Evolutionary conservation across 306 rosid genomes (phyloP).

Genomic region (barrel medic (Medicago truncatula)): DNA sequence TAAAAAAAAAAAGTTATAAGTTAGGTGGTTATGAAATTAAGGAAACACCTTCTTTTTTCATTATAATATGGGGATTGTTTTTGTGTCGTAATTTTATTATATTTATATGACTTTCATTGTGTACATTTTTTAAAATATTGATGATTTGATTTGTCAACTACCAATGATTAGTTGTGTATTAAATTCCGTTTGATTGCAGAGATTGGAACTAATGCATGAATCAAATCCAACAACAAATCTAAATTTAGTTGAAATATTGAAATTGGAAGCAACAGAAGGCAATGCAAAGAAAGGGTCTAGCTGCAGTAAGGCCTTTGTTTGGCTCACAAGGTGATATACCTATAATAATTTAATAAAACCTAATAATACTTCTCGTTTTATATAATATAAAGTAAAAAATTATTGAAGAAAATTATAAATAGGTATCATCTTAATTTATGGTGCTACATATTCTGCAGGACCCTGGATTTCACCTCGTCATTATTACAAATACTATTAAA

Average conservation of each 20-base stretch:
- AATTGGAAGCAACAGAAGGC: slow-evolving; percentile 64
- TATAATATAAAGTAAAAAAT: too few species aligned
- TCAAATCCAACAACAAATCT: slow-evolving; percentile 58
- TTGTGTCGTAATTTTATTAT: too few species aligned
- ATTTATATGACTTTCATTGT: neutral
- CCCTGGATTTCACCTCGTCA: slow-evolving; percentile 70
- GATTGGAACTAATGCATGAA: slow-evolving; percentile 68
- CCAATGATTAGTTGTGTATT: slow-evolving; percentile 15
- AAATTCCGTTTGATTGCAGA: slow-evolving; percentile 47
- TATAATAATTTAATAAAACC: too few species aligned
- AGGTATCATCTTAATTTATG: neutral
- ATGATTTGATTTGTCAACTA: slow-evolving; percentile 6
- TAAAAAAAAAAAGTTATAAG: too few species aligned
- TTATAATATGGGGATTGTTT: too few species aligned
- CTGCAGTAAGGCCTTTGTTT: slow-evolving; percentile 79
- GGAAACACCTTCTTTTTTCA: too few species aligned
- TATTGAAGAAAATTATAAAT: too few species aligned
- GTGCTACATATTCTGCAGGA: slow-evolving; percentile 47
- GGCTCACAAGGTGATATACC: slow-evolving; percentile 75
- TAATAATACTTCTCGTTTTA: too few species aligned
- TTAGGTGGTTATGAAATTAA: too few species aligned
- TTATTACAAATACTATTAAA: slow-evolving; percentile 57
- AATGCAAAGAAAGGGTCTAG: slow-evolving; percentile 55
- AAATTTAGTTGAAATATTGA: slow-evolving; percentile 79
- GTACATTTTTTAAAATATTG: neutral